Evolutionary conservation across 2,329 filamentous ascomycete species (phyloP).

Genomic region (Fusarium sp.): DNA sequence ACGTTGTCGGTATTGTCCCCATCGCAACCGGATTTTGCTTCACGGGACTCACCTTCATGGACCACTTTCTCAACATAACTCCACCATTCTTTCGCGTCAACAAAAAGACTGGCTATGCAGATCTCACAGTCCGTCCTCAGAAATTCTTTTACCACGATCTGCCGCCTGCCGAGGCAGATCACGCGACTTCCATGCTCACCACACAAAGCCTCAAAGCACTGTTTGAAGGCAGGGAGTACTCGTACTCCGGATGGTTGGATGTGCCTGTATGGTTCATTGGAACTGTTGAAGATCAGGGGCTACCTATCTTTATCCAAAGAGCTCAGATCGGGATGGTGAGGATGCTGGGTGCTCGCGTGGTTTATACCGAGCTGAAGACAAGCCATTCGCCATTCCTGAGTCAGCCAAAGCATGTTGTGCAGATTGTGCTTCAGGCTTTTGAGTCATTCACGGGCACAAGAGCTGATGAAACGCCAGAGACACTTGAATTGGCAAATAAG

Average conservation of each 20-base stretch:
- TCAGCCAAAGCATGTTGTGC: background rate
- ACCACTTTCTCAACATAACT: background rate
- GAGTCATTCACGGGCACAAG: background rate
- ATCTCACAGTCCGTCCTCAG: background rate
- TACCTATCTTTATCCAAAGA: background rate
- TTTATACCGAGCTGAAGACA: background rate
- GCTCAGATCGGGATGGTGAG: background rate
- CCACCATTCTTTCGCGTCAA: background rate
- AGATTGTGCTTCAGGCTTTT: background rate
- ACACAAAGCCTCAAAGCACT: background rate
- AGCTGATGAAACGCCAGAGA: background rate
- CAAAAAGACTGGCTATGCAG: background rate
- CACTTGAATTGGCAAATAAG: fast-evolving
- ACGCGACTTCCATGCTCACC: background rate
- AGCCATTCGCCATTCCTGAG: background rate
- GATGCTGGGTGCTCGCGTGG: background rate
- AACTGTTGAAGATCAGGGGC: background rate
- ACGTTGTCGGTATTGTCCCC: background rate
- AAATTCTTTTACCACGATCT: background rate
- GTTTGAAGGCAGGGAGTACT: background rate
- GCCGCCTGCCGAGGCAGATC: background rate
- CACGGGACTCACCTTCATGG: background rate
- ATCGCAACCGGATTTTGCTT: background rate
- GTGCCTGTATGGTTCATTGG: slow-evolving; percentile 1
- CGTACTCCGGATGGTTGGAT: background rate